phyloP scores from a whole-genome alignment of 306 rosid genomes.

The Prosopis cineraria region DNA sequence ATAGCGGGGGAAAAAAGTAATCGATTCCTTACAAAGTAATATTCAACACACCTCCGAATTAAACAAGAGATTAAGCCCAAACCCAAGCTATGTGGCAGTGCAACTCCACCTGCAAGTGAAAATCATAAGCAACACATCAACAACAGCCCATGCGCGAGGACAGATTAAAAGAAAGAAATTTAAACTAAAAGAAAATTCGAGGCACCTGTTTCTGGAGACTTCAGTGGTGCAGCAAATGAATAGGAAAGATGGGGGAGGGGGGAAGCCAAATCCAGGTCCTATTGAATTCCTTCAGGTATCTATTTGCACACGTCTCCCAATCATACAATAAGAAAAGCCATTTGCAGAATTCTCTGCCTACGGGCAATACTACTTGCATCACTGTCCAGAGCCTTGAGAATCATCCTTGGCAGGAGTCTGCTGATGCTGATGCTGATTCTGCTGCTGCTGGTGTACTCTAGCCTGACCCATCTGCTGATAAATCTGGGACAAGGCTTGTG shows the following conservation, averaged over 20 bases:
- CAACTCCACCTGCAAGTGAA: constrained; percentile 75
- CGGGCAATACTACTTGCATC: constrained; percentile 44
- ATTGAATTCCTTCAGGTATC: constrained; percentile 57
- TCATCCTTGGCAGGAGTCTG: constrained; percentile 78
- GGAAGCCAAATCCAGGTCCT: constrained; percentile 75
- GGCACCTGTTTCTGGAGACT: constrained; percentile 70
- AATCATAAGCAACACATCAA: constrained; percentile 34
- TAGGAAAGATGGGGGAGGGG: constrained; percentile 30
- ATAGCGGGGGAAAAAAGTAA: constrained; percentile 50
- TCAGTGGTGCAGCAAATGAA: constrained; percentile 59
- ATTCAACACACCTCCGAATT: constrained; percentile 91
- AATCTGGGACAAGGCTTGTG: constrained; percentile 85
- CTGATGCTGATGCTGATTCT: constrained; percentile 46
- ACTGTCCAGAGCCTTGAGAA: constrained; percentile 89
- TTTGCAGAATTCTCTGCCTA: constrained; percentile 47
- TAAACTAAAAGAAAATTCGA: constrained; percentile 10
- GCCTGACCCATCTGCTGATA: constrained; percentile 95
- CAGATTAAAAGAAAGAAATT: not conserved
- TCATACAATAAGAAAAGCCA: constrained; percentile 61
- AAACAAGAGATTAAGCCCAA: constrained; percentile 71
- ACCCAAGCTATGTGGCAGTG: constrained; percentile 54
- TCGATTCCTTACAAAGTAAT: constrained; percentile 52
- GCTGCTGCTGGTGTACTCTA: constrained; percentile 65
- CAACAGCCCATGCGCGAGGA: constrained; percentile 10
- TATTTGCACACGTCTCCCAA: constrained; percentile 52